Conservation (phyloP, 441 rosid species). For the Viola pubescens region DNA sequence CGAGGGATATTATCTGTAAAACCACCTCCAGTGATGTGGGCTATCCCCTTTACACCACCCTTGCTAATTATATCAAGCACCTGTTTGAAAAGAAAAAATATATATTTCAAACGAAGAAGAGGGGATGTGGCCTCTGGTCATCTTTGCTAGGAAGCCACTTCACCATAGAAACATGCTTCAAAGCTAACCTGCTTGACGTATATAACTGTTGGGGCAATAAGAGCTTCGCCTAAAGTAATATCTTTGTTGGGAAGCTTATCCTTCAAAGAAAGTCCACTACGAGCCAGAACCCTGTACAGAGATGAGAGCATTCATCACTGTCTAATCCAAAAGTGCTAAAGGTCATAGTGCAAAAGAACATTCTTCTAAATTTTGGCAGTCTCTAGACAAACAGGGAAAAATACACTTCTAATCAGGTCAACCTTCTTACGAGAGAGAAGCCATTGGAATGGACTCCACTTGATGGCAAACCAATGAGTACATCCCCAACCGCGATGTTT, state of each 20-base stretch:
- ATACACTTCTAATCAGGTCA: slow-evolving; percentile 7
- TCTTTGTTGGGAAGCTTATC: slow-evolving; percentile 63
- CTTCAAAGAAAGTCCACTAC: slow-evolving; percentile 49
- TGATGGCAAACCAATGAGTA: slow-evolving; percentile 77
- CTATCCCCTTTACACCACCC: slow-evolving; percentile 91
- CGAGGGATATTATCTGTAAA: slow-evolving; percentile 89
- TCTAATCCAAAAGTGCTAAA: background rate
- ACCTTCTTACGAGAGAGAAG: slow-evolving; percentile 92
- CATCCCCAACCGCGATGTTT: slow-evolving; percentile 63
- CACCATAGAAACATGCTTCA: slow-evolving; percentile 4
- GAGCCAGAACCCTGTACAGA: slow-evolving; percentile 51
- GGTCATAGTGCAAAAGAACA: background rate
- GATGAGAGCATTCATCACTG: background rate
- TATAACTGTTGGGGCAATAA: slow-evolving; percentile 87
- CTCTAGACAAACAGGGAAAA: background rate
- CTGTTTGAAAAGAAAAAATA: slow-evolving; percentile 22
- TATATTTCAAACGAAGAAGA: background rate
- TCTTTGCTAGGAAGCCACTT: too few relatives aligned
- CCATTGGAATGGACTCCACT: slow-evolving; percentile 96
- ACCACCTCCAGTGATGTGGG: slow-evolving; percentile 94
- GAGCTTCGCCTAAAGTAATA: slow-evolving; percentile 59
- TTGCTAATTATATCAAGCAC: slow-evolving; percentile 67
- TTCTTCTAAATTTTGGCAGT: background rate
- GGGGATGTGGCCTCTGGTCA: too few relatives aligned
- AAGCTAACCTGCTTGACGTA: slow-evolving; percentile 73